Conservation (phyloP, 352 stramenopile genomes). For the Phytophthora pseudosyringae region DNA sequence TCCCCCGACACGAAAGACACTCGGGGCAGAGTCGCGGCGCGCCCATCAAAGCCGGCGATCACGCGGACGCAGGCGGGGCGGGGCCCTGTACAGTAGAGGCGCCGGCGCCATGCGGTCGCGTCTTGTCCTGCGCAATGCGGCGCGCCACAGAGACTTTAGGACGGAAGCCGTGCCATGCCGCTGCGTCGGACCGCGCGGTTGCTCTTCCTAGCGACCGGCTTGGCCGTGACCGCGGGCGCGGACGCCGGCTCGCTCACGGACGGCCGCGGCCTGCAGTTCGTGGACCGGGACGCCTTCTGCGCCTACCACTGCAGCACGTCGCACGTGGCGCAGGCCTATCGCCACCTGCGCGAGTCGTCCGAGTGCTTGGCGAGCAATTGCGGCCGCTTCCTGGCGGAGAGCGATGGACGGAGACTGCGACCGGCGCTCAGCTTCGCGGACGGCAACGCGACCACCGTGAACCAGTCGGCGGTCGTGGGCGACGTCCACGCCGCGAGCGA, state of each 20-base stretch:
- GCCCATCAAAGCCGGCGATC: slow-evolving; percentile 31
- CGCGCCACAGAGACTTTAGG: slow-evolving; percentile 34
- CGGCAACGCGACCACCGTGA: slow-evolving; percentile 5
- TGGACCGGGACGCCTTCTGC: slow-evolving; percentile 56
- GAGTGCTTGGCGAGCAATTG: slow-evolving; percentile 49
- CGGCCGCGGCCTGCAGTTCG: slow-evolving; percentile 50
- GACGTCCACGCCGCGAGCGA: slow-evolving; percentile 45
- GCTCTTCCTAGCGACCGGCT: slow-evolving; percentile 16
- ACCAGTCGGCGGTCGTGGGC: slow-evolving; percentile 17
- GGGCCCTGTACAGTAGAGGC: slow-evolving; percentile 28
- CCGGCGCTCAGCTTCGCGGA: slow-evolving; percentile 38
- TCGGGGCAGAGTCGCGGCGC: neutral
- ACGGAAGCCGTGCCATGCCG: slow-evolving; percentile 27
- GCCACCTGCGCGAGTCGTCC: slow-evolving; percentile 40
- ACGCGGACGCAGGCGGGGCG: slow-evolving; percentile 6
- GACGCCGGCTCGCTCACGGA: slow-evolving; percentile 29
- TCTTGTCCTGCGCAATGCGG: slow-evolving; percentile 19
- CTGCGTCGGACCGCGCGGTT: slow-evolving; percentile 23
- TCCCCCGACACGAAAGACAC: slow-evolving; percentile 7
- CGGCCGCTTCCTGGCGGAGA: slow-evolving; percentile 21
- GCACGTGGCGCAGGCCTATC: slow-evolving; percentile 50
- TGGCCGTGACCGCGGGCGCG: neutral
- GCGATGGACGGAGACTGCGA: slow-evolving; percentile 24
- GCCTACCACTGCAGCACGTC: slow-evolving; percentile 63
- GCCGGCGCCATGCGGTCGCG: neutral